Base-by-base conservation (phyloP, 2,329 filamentous ascomycete genomes). In the Thielaviopsis musarum region DNA sequence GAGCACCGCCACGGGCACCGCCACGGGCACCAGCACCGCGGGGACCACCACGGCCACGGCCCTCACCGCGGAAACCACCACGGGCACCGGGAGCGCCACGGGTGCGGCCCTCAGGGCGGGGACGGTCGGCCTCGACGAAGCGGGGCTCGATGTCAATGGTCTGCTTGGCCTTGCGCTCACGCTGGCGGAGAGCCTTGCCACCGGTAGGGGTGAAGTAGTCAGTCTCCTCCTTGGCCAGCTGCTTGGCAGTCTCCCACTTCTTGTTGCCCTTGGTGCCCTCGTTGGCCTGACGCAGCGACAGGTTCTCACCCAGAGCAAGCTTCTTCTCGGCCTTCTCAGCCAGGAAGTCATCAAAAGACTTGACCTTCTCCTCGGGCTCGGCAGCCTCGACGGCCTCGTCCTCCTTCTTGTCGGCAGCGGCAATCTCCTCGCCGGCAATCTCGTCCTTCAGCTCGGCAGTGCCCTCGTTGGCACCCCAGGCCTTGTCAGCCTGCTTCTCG, bases 131-230 rank as follows among this genome's bases (percentile, higher is more conserved):
- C 76, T 91, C 87, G 67, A 88, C 79, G 71, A 80, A 89, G 70
- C 87, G 82, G 76, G 90, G 83, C 73, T 95, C 91, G 65, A 96
- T 88, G 69, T 95, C 89, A 68, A 97, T 72, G 71, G 87, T 74
- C 73, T 88, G 82, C 85, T 96, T 96, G 76, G 87, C 81, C 82
- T 93, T 93, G 77, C 87, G 86, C 78, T 91, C 86, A 70, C 89
- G 88, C 77, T 91, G 83, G 70, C 88, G 87, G 77, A 81, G 79
- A 72, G 82, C 74, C 85, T 96, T 96, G 75, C 85, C 85, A 64
- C 77, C 78, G 65, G 79, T 73, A 66, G 79, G 83, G 68, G 85
- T 75, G 70, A 95, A 85, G 81, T 88, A 96, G 67, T 86, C 83
- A 67, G 89, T 83, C 13, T 80, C 77, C 21, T 82, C 76, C 72